Conservation (phyloP, 1,284 basidiomycete genomes). For the Gymnopus androsaceus region DNA sequence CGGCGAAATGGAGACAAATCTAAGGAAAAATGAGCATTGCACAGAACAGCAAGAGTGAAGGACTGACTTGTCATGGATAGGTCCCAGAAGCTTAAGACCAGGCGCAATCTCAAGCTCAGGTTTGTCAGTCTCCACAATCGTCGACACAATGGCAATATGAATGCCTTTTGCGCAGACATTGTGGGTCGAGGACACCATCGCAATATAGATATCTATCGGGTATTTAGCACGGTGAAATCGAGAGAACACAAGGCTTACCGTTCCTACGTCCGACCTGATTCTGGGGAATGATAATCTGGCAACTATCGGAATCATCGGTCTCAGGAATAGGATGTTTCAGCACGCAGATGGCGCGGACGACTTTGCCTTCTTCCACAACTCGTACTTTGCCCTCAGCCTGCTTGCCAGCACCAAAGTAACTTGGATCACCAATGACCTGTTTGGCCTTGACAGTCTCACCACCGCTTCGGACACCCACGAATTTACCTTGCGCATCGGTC, state of each 20-base stretch:
- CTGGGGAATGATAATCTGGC: constrained; percentile 98
- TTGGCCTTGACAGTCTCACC: constrained; percentile 96
- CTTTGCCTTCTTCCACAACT: constrained; percentile 92
- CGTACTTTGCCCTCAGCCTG: constrained; percentile 77
- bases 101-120: constrained; percentile 93
- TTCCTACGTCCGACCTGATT: constrained; percentile 95
- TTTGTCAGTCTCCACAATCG: constrained; percentile 93
- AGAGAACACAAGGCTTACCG: constrained; percentile 48
- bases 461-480: constrained; percentile 89
- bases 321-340: constrained; percentile 98
- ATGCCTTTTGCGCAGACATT: constrained; percentile 96
- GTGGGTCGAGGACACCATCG: constrained; percentile 95
- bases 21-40: constrained; percentile 33
- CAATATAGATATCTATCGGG: constrained; percentile 92
- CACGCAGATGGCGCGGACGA: constrained; percentile 96
- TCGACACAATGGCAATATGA: constrained; percentile 97
- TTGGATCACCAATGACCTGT: constrained; percentile 97
- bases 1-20: constrained; percentile 89
- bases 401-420: constrained; percentile 87
- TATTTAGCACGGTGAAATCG: constrained; percentile 18
- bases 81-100: constrained; percentile 90
- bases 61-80: constrained; percentile 91
- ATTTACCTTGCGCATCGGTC: constrained; percentile 84
- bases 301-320: constrained; percentile 93
- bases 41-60: constrained; percentile 6